Evolutionary conservation across 108 stramenopile genomes (phyloP).

Genomic region (Skeletonema potamos): DNA sequence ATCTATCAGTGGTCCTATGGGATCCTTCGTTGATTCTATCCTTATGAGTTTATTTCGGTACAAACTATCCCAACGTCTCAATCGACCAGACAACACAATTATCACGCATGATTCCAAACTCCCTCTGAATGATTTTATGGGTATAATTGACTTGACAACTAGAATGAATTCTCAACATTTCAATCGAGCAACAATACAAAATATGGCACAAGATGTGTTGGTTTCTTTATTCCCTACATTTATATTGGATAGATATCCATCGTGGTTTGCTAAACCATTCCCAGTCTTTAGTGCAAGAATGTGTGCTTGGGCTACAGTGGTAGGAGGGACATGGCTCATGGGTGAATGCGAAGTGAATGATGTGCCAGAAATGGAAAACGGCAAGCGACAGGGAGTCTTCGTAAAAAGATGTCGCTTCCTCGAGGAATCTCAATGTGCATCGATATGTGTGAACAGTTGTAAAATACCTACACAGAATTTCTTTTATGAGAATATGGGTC

Average conservation of each 20-base stretch:
- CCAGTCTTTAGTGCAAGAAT: constrained; percentile 80
- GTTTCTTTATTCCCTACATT: constrained; percentile 48
- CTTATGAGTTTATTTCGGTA: constrained; percentile 64
- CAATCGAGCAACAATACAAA: constrained; percentile 50
- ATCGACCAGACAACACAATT: constrained; percentile 27
- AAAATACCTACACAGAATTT: constrained; percentile 95
- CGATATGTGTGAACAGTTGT: constrained; percentile 91
- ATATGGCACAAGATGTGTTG: constrained; percentile 60
- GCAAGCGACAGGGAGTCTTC: constrained; percentile 70
- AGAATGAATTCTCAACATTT: constrained; percentile 65
- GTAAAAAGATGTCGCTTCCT: constrained; percentile 94
- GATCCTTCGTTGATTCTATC: constrained; percentile 52
- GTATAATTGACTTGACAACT: constrained; percentile 67
- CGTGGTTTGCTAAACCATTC: constrained; percentile 77
- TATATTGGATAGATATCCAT: constrained; percentile 57
- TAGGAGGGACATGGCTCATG: constrained; percentile 91
- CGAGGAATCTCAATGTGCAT: constrained; percentile 89
- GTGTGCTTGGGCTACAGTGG: constrained; percentile 90
- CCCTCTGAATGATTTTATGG: constrained; percentile 55
- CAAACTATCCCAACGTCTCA: constrained; percentile 51
- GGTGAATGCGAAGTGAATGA: constrained; percentile 90
- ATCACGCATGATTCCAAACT: constrained; percentile 26
- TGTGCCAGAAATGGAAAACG: constrained; percentile 41
- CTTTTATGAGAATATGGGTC: constrained; percentile 85
- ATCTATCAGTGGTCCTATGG: constrained; percentile 73